A percentile compares a stretch with the other conserved stretches of the same genome.
Conservation (phyloP, 176 grass and related monocot genomes). For the Oryza coarctata region DNA sequence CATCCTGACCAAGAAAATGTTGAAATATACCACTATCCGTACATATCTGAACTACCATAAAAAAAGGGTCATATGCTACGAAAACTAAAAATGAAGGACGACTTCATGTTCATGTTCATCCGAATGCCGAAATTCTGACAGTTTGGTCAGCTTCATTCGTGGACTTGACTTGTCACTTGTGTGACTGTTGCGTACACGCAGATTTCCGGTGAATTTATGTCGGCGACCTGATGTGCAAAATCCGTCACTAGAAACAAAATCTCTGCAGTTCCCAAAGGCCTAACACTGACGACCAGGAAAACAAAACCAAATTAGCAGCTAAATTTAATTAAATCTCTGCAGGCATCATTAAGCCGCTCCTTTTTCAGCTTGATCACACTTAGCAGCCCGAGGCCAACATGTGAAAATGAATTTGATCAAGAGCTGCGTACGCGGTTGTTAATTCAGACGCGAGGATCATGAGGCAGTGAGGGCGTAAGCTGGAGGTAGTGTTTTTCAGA, state of each 20-base stretch:
- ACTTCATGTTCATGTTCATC: background rate
- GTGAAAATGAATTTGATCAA: background rate
- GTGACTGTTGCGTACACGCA: background rate
- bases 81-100: background rate
- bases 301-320: background rate
- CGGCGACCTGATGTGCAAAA: background rate
- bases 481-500: slow-evolving; percentile 8
- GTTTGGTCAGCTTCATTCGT: background rate
- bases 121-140: background rate
- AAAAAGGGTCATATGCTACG: background rate
- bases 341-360: background rate
- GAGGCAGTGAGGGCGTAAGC: background rate
- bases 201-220: background rate
- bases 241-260: background rate
- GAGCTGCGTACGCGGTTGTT: background rate
- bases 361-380: slow-evolving; percentile 9
- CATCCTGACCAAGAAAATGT: slow-evolving; percentile 36
- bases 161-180: background rate
- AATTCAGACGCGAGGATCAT: slow-evolving; percentile 4
- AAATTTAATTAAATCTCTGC: background rate
- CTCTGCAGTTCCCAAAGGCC: background rate
- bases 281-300: background rate
- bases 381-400: slow-evolving; percentile 29
- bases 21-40: background rate
- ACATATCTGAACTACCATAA: background rate